Base-by-base conservation (phyloP, 1,284 basidiomycete genomes). In the Grifola frondosa region DNA sequence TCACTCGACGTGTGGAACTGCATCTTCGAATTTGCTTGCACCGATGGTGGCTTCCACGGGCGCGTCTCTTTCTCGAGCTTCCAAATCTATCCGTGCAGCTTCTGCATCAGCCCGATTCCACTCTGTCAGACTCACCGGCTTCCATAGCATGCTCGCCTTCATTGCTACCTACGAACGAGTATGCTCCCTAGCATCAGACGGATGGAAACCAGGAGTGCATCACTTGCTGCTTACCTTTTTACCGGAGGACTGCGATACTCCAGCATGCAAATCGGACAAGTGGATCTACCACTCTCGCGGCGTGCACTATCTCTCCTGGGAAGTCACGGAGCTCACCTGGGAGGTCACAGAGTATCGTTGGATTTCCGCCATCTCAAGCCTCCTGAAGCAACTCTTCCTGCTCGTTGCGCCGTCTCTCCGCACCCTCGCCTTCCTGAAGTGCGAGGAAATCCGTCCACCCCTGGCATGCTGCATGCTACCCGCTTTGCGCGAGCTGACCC, bases 191-290 rank as follows among this genome's bases (percentile, higher is more conserved):
- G 8, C 35, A n/a, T n/a, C n/a, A 37, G 7, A 13, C 29, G 29
- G 21, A n/a, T 26, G 38, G 29, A n/a, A 11, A 8, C 15, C 30
- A 38, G 17, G 24, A 32, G 36, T 42, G 10, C 46, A 34, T 24
- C 46, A 52, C 29, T 31, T 48, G 7, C 44, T 52, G 13, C 41
- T 52, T 25, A 46, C 39, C 36, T 52, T 52, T 42, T 47, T 49
- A 12, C 46, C 50, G 9, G 44, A 48, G 10, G 36, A 45, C 19
- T 52, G 50, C 42, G 50, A 46, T 21, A 46, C 47, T 15, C 47
- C 44, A 12, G 21, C 25, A 8, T 35, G 41, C 8, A 41, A 26
- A 6, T 52, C 46, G 47, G 37, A 47, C 22, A 44, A 36, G 5
- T 46, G 47, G 46, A 30, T 24, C 19, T 40, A 41, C 28, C 48